These are phyloP conservation scores for Aspergillus brasiliensis DNA, from an alignment of 2,329 filamentous ascomycete species.

Conservation along the genomic window DNA sequence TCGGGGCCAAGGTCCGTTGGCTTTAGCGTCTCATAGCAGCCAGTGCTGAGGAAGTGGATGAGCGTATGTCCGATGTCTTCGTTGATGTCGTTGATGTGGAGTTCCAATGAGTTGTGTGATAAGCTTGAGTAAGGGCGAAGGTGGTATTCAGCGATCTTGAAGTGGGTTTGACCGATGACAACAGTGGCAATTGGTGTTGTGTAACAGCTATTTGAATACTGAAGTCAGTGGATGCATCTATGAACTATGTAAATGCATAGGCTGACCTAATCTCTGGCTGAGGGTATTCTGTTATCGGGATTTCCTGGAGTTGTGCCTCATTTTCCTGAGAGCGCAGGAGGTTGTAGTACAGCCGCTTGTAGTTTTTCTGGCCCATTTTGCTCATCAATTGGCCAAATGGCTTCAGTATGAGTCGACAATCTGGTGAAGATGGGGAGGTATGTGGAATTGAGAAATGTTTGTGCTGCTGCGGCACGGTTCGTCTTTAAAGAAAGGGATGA, in stretches of 20 bases:
- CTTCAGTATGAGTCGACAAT: not conserved
- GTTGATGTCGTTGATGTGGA: not conserved
- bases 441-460: not conserved
- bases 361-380: not conserved
- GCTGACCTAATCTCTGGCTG: not conserved
- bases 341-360: not conserved
- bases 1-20: not conserved
- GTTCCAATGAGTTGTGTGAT: not conserved
- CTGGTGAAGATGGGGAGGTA: not conserved
- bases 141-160: not conserved
- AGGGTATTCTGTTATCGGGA: not conserved
- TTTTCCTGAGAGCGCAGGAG: not conserved
- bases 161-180: not conserved
- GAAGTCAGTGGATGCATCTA: not conserved
- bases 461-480: not conserved
- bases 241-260: not conserved
- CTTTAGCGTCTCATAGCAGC: not conserved
- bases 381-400: not conserved
- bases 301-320: not conserved
- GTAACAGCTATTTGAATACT: not conserved
- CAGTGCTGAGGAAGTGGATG: not conserved
- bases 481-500: not conserved
- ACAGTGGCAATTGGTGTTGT: not conserved
- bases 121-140: not conserved
- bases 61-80: not conserved